Percentiles rank a stretch among this genome's conserved stretches.
Conservation (phyloP, 495 filamentous ascomycete genomes). For the Annulohypoxylon stygium region DNA sequence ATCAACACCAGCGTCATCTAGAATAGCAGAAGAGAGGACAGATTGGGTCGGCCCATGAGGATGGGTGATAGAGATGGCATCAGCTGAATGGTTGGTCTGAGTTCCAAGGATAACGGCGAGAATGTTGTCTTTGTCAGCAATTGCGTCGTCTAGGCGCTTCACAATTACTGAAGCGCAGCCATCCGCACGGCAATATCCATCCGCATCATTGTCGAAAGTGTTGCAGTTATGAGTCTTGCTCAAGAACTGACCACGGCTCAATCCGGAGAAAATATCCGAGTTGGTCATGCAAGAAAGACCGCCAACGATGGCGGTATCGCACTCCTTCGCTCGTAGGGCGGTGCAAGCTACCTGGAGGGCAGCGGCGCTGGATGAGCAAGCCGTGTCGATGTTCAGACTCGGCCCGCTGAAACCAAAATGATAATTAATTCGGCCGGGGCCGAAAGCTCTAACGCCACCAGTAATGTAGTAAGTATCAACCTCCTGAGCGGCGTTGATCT, state of each 20-base stretch:
- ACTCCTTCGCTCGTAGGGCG: slow-evolving; percentile 82
- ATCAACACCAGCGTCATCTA: slow-evolving; percentile 76
- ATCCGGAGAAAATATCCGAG: slow-evolving; percentile 85
- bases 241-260: slow-evolving; percentile 86
- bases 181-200: slow-evolving; percentile 84
- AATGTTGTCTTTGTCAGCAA: slow-evolving; percentile 80
- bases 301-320: slow-evolving; percentile 86
- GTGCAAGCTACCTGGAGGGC: slow-evolving; percentile 89
- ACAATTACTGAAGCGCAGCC: slow-evolving; percentile 77
- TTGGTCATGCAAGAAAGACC: slow-evolving; percentile 85
- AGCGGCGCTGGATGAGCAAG: slow-evolving; percentile 87
- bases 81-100: slow-evolving; percentile 80
- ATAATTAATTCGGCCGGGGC: slow-evolving; percentile 86
- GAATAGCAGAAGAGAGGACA: slow-evolving; percentile 74
- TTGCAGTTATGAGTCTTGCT: slow-evolving; percentile 85
- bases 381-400: slow-evolving; percentile 88
- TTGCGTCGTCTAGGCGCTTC: slow-evolving; percentile 80
- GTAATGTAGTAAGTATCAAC: slow-evolving; percentile 96
- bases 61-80: slow-evolving; percentile 84
- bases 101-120: slow-evolving; percentile 75
- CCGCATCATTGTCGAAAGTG: slow-evolving; percentile 80
- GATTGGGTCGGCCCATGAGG: slow-evolving; percentile 82
- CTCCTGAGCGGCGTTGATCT: slow-evolving; percentile 89
- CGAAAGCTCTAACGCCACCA: slow-evolving; percentile 88
- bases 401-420: slow-evolving; percentile 91